Percentiles rank a stretch among this genome's conserved stretches.
Evolutionary conservation across 2,329 filamentous ascomycete species (phyloP).

Genomic region (Camillea tinctor): DNA sequence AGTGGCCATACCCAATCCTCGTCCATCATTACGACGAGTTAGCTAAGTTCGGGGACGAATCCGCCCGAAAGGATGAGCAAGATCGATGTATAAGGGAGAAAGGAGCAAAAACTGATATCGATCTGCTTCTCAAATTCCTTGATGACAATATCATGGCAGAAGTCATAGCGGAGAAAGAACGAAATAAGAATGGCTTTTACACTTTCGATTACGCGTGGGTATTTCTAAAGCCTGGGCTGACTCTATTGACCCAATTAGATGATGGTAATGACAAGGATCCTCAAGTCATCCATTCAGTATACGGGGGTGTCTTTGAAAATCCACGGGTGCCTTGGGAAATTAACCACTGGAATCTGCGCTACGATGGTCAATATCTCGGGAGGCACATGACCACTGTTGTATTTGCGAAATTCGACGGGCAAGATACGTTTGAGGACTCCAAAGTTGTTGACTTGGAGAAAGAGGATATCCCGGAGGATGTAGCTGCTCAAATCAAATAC

Average conservation of each 20-base stretch:
- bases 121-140: constrained; percentile 20
- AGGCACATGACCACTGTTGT: neutral
- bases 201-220: constrained; percentile 24
- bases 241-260: neutral
- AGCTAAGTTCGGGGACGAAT: constrained; percentile 6
- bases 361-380: constrained; percentile 7
- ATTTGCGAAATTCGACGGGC: constrained; percentile 3
- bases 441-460: constrained; percentile 1
- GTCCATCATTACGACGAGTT: constrained; percentile 31
- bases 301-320: neutral
- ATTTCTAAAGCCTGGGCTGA: constrained; percentile 13
- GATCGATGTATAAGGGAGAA: constrained; percentile 17
- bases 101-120: constrained; percentile 11
- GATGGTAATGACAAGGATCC: neutral
- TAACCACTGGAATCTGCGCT: constrained; percentile 5
- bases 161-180: constrained; percentile 17
- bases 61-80: neutral
- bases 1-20: constrained; percentile 24
- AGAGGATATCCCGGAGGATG: neutral
- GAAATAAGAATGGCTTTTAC: constrained; percentile 13
- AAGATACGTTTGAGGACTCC: neutral
- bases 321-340: constrained; percentile 1
- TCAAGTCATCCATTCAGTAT: constrained; percentile 2
- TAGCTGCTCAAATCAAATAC: constrained; percentile 5
- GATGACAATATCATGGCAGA: constrained; percentile 23